Evolutionary conservation across 176 grass and related monocot genomes (phyloP).

Genomic region (Canna indica): DNA sequence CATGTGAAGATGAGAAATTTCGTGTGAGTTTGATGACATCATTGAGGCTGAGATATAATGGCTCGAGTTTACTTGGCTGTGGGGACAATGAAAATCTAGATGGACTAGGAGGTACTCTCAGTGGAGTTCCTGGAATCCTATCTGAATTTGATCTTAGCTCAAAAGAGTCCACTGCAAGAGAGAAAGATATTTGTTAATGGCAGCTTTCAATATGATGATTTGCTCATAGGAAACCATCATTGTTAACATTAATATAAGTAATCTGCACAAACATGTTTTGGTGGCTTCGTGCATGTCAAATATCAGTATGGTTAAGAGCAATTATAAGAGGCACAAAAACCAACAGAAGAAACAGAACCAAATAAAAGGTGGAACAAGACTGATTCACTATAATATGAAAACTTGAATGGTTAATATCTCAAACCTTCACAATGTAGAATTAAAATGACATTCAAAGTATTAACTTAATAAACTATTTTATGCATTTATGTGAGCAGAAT

Average conservation of each 20-base stretch:
- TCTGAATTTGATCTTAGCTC: conserved; percentile 47
- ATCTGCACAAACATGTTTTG: neutral
- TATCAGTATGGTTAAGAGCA: neutral
- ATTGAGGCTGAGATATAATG: conserved; percentile 58
- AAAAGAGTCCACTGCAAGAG: conserved; percentile 57
- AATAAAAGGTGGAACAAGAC: neutral
- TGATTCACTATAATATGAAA: neutral
- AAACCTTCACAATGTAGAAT: neutral
- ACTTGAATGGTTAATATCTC: neutral
- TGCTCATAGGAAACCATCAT: neutral
- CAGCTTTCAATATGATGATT: neutral
- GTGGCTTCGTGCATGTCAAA: neutral
- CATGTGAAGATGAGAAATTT: conserved; percentile 58
- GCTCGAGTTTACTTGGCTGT: conserved; percentile 49
- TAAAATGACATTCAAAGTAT: neutral
- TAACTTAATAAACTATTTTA: too few relatives aligned
- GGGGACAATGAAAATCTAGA: conserved; percentile 74
- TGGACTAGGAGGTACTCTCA: conserved; percentile 63
- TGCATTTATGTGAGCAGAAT: too few relatives aligned
- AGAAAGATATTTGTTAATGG: conserved; percentile 15
- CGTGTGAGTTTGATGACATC: conserved; percentile 71
- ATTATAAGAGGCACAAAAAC: neutral
- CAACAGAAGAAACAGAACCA: neutral
- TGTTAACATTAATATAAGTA: neutral
- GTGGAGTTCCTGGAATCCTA: conserved; percentile 48